phyloP scores from a whole-genome alignment of 1,139 yeast genomes.

The Hyphopichia burtonii region DNA sequence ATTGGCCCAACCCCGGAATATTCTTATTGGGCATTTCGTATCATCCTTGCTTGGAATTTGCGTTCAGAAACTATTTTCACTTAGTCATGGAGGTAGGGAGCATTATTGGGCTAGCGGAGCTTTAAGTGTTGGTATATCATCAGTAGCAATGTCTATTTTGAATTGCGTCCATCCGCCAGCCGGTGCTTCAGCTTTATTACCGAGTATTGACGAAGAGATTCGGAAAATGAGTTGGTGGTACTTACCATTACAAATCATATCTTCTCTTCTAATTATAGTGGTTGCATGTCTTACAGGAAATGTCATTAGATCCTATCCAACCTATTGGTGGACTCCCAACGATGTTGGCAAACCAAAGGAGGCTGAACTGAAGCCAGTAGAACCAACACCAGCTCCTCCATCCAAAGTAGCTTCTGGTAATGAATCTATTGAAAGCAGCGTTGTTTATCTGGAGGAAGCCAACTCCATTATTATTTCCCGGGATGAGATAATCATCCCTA shows the following conservation, averaged over 20 bases:
- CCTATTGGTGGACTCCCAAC: constrained; percentile 62
- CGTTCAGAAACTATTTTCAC: constrained; percentile 52
- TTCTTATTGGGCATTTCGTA: constrained; percentile 56
- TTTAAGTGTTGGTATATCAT: constrained; percentile 54
- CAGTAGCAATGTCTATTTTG: constrained; percentile 55
- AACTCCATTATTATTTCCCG: constrained; percentile 17
- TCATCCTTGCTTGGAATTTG: constrained; percentile 56
- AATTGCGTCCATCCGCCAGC: constrained; percentile 74
- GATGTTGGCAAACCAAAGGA: constrained; percentile 2
- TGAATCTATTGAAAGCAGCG: too few species aligned
- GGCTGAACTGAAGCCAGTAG: not conserved
- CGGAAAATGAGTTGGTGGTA: constrained; percentile 67
- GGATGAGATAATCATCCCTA: constrained; percentile 23
- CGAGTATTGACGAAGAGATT: constrained; percentile 48
- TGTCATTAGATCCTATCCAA: constrained; percentile 54
- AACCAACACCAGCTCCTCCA: not conserved
- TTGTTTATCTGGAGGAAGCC: not conserved
- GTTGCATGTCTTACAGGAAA: constrained; percentile 61
- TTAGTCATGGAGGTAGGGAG: constrained; percentile 36
- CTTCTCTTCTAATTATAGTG: constrained; percentile 48
- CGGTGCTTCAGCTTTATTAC: constrained; percentile 69
- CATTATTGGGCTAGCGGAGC: constrained; percentile 65
- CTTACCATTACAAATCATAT: constrained; percentile 55
- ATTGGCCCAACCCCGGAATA: constrained; percentile 65
- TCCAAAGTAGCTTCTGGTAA: not conserved